Conservation (phyloP, 202 grass and related monocot genomes). For the Musa balbisiana region DNA sequence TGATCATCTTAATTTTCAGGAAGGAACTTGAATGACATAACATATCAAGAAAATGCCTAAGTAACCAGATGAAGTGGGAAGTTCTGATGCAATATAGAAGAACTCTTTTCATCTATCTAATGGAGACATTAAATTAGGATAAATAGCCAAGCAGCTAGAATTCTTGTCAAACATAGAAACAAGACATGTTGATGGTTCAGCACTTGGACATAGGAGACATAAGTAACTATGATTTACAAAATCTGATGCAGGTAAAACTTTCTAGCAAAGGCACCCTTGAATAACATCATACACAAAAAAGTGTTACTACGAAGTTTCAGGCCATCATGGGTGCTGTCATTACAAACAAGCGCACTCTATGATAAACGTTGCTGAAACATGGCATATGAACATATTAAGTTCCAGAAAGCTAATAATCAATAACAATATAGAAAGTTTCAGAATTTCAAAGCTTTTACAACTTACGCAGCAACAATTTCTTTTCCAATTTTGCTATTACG, state of each 20-base stretch:
- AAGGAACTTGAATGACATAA: background rate
- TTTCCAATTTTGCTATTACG: slow-evolving; percentile 95
- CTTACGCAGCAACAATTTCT: slow-evolving; percentile 89
- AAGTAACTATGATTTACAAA: background rate
- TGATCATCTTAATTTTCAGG: background rate
- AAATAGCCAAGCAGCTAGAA: too few relatives aligned
- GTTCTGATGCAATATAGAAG: background rate
- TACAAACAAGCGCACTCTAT: background rate
- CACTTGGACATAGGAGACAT: background rate
- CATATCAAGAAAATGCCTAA: background rate
- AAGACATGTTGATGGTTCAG: background rate
- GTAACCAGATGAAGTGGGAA: background rate
- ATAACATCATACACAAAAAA: background rate
- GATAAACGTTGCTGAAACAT: too few relatives aligned
- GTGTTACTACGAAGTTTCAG: background rate
- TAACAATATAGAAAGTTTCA: too few relatives aligned
- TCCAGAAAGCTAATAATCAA: background rate
- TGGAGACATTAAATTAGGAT: too few relatives aligned
- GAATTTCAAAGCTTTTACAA: slow-evolving; percentile 10
- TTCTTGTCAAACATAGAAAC: background rate
- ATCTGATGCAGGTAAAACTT: background rate
- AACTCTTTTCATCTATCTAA: background rate
- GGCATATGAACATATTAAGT: background rate
- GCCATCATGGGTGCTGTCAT: background rate
- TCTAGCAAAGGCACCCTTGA: background rate